Conservation (phyloP, 2,329 filamentous ascomycete species). For the Sporothrix pseudoabietina region DNA sequence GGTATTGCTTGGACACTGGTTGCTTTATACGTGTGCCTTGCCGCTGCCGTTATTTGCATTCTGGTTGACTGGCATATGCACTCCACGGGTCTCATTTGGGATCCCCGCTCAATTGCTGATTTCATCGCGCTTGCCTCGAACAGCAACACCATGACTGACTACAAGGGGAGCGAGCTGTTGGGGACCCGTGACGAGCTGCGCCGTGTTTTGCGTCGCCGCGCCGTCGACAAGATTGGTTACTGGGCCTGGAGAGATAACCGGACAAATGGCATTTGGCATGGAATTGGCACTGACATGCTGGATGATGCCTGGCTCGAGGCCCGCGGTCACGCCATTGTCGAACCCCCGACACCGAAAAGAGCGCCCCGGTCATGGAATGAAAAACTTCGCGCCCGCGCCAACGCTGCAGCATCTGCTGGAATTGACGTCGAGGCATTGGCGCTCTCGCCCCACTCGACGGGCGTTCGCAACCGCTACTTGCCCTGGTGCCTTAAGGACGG, state of each 20-base stretch:
- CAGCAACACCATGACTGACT: conserved; percentile 76
- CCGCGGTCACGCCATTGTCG: conserved; percentile 15
- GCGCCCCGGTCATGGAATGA: conserved; percentile 5
- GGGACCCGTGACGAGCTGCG: conserved; percentile 55
- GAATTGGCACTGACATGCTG: conserved; percentile 56
- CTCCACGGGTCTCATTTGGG: conserved; percentile 80
- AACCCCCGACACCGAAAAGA: conserved; percentile 18
- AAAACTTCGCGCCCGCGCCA: conserved; percentile 32
- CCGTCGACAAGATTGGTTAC: conserved; percentile 77
- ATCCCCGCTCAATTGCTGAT: conserved; percentile 79
- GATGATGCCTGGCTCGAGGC: conserved; percentile 31
- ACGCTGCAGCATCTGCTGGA: conserved; percentile 18
- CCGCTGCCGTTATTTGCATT: conserved; percentile 60
- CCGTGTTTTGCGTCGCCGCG: conserved; percentile 56
- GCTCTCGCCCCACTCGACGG: conserved; percentile 51
- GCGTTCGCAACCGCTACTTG: conserved; percentile 66
- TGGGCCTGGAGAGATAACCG: conserved; percentile 71
- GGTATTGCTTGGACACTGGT: conserved; percentile 78
- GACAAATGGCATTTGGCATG: conserved; percentile 71
- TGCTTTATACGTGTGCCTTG: conserved; percentile 69
- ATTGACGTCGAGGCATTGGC: conserved; percentile 41
- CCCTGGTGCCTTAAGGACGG: conserved; percentile 74
- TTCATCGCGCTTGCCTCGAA: conserved; percentile 75
- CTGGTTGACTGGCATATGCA: conserved; percentile 65
- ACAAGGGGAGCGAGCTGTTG: conserved; percentile 67